These are phyloP conservation scores for Solanum lycopersicoides DNA, from an alignment of 257 asterid species.

Conservation along the genomic window DNA sequence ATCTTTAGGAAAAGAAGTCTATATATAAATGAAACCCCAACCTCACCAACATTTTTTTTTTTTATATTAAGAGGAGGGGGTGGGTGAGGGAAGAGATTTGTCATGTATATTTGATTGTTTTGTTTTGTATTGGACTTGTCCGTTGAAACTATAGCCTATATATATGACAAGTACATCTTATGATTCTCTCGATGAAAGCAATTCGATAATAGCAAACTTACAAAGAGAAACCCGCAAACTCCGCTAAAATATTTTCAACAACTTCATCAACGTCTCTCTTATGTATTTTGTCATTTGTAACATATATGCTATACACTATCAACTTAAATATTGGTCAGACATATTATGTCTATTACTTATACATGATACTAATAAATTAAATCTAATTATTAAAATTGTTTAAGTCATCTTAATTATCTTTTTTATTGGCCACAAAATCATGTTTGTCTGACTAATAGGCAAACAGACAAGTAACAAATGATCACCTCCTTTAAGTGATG, in stretches of 20 bases:
- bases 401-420: background rate
- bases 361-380: background rate
- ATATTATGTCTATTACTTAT: background rate
- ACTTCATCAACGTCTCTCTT: background rate
- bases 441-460: background rate
- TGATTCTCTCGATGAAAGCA: background rate
- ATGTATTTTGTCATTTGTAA: background rate
- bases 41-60: background rate
- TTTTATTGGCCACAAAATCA: background rate
- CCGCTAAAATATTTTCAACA: background rate
- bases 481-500: background rate
- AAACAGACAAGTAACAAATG: background rate
- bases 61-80: background rate
- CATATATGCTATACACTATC: background rate
- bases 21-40: background rate
- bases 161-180: background rate
- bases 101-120: background rate
- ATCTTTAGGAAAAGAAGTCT: background rate
- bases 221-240: background rate
- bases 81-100: background rate
- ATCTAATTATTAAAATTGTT: background rate
- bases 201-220: conserved; percentile 4
- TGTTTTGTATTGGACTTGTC: conserved; percentile 2
- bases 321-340: background rate
- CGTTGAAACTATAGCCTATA: background rate